Base-by-base conservation (phyloP, 352 stramenopile genomes). In the Phytophthora ramorum region DNA sequence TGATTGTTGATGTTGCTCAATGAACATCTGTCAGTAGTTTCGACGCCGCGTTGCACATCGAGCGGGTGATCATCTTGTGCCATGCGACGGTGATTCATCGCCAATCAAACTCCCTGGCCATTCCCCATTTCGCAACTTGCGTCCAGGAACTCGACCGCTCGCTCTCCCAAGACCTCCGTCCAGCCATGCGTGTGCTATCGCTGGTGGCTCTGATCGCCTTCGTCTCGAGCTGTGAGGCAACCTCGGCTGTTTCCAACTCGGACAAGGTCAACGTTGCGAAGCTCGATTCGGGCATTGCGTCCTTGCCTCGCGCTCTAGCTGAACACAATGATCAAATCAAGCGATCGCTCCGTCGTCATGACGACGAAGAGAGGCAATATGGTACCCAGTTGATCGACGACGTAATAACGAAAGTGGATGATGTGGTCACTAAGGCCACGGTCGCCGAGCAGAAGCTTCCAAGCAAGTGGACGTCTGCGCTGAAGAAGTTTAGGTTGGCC, bases 321-420 rank as follows among this genome's bases (percentile, higher is more conserved):
- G 35, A 0, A 32, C 4, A 32, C 28, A 6, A 32, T n/a, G 14
- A 37, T 10, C 50, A 32, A 13, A 7, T 7, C 12, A 24, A 37
- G 50, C 51, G 51, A 4, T 48, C 22, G 4, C 38, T 58, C 3
- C 51, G 51, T 8, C 16, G 22, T 7, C 6, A 19, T 30, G 24
- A 46, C 7, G 50, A 58, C 17, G 50, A 47, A 28, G 51, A 58
- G 10, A 40, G 51, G 41, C 7, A n/a, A n/a, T n/a, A 9, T 30
- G 16, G 45, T 34, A 28, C 34, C 13, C 34, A 56, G 8, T 34
- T 45, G 32, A 13, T 45, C 12, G 49, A 57, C 22, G 50, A 58
- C 9, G 22, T 20, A 6, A 3, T 47, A 9, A 38, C 34, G 1
- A 47, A 58, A n/a, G 12, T 24, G 2, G 50, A 58, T 32, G 34